A percentile compares a stretch with the other conserved stretches of the same genome.
phyloP scores from a whole-genome alignment of 106 monocot species.

The Dioscorea zingiberensis region DNA sequence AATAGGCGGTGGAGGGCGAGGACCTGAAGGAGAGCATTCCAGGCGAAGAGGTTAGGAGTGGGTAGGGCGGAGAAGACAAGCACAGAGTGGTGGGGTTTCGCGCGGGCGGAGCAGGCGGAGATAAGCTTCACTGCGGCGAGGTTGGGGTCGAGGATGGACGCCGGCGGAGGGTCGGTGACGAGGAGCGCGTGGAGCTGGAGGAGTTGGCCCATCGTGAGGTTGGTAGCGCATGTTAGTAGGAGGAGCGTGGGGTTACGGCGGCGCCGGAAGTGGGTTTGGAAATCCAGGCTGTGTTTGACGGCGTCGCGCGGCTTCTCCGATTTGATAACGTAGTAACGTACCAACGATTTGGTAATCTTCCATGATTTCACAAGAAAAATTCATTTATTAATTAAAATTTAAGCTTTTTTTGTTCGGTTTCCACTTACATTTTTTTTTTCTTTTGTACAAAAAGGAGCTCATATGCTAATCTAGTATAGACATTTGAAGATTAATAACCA shows the following conservation, averaged over 20 bases:
- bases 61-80: constrained; percentile 29
- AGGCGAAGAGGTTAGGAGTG: constrained; percentile 31
- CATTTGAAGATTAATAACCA: too few species aligned
- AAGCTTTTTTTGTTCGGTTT: too few species aligned
- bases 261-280: background rate
- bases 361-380: too few species aligned
- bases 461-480: too few species aligned
- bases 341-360: too few species aligned
- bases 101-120: constrained; percentile 14
- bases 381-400: too few species aligned
- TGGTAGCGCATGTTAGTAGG: constrained; percentile 16
- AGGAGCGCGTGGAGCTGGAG: constrained; percentile 31
- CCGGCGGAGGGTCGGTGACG: constrained; percentile 20
- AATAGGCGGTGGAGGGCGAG: constrained; percentile 25
- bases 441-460: too few species aligned
- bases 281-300: background rate
- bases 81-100: constrained; percentile 22
- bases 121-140: constrained; percentile 35
- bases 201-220: constrained; percentile 15
- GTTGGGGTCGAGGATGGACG: constrained; percentile 18
- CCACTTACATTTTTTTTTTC: too few species aligned
- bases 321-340: background rate
- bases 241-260: constrained; percentile 3
- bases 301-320: background rate
- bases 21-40: constrained; percentile 29